Evolutionary conservation across 495 filamentous ascomycete genomes (phyloP).

Genomic region (Neohortaea acidophila): DNA sequence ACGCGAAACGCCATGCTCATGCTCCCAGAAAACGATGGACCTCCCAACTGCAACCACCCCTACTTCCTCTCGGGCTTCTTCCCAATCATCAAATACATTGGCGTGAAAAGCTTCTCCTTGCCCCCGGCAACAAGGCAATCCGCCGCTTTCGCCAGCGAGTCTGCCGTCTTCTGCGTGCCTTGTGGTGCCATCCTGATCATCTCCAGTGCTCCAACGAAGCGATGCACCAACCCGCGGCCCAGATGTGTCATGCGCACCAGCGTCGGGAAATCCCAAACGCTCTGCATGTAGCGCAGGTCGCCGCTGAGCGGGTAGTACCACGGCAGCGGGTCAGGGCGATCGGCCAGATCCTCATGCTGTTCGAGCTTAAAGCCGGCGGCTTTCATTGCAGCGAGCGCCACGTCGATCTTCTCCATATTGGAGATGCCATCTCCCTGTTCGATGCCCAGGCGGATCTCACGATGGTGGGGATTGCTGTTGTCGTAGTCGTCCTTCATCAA

Average conservation of each 20-base stretch:
- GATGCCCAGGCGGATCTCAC: conserved; percentile 82
- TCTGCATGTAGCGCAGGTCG: conserved; percentile 66
- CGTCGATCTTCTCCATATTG: conserved; percentile 89
- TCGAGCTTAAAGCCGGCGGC: conserved; percentile 76
- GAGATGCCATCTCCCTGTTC: conserved; percentile 95
- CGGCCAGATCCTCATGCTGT: conserved; percentile 80
- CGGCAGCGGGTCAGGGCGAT: conserved; percentile 58
- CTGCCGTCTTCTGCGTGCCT: conserved; percentile 91
- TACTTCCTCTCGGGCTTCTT: conserved; percentile 48
- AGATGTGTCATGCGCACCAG: conserved; percentile 82
- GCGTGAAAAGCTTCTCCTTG: conserved; percentile 87
- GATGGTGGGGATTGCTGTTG: conserved; percentile 73
- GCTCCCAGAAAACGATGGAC: not conserved
- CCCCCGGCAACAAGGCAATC: conserved; percentile 84
- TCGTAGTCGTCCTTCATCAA: conserved; percentile 96
- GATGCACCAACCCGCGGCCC: conserved; percentile 61
- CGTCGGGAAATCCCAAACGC: conserved; percentile 64
- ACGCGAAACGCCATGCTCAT: conserved; percentile 4
- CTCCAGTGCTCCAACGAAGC: conserved; percentile 67
- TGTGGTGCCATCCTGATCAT: conserved; percentile 55
- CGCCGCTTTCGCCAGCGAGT: conserved; percentile 66
- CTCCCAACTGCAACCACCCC: not conserved
- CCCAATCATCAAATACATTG: conserved; percentile 97
- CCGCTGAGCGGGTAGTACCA: conserved; percentile 95
- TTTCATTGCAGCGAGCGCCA: conserved; percentile 73